These are phyloP conservation scores for Kazachstania taianensis DNA, from an alignment of 805 yeast genomes.

Conservation along the genomic window DNA sequence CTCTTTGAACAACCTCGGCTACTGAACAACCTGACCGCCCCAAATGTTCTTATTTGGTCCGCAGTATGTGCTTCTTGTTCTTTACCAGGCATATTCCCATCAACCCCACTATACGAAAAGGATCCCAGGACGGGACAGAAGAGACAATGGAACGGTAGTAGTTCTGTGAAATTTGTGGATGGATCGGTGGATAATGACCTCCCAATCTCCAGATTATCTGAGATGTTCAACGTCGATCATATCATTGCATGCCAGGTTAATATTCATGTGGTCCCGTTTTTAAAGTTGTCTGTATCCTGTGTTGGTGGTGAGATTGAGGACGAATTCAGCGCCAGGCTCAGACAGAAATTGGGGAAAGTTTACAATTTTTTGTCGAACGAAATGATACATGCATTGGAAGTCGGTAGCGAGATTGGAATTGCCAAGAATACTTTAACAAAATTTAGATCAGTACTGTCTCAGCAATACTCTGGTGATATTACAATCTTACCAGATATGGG, in stretches of 20 bases:
- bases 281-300: conserved; percentile 53
- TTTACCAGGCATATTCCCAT: conserved; percentile 79
- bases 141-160: conserved; percentile 65
- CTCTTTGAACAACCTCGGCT: conserved; percentile 82
- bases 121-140: conserved; percentile 59
- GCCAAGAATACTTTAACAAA: conserved; percentile 63
- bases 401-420: conserved; percentile 71
- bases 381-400: conserved; percentile 61
- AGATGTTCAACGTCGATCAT: conserved; percentile 94
- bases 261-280: conserved; percentile 85
- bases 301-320: conserved; percentile 63
- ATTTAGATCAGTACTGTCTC: conserved; percentile 63
- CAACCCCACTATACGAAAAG: conserved; percentile 74
- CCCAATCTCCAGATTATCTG: conserved; percentile 79
- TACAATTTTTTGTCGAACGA: conserved; percentile 59
- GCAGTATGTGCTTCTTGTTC: conserved; percentile 90
- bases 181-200: conserved; percentile 91
- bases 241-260: conserved; percentile 95
- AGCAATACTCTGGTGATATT: conserved; percentile 84
- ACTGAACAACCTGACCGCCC: conserved; percentile 67
- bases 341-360: conserved; percentile 40
- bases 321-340: conserved; percentile 45
- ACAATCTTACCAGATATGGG: conserved; percentile 72
- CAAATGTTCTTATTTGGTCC: conserved; percentile 70
- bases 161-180: conserved; percentile 74